These are phyloP conservation scores for Fraxinus floribunda DNA, from an alignment of 305 asterid species.

Conservation along the genomic window DNA sequence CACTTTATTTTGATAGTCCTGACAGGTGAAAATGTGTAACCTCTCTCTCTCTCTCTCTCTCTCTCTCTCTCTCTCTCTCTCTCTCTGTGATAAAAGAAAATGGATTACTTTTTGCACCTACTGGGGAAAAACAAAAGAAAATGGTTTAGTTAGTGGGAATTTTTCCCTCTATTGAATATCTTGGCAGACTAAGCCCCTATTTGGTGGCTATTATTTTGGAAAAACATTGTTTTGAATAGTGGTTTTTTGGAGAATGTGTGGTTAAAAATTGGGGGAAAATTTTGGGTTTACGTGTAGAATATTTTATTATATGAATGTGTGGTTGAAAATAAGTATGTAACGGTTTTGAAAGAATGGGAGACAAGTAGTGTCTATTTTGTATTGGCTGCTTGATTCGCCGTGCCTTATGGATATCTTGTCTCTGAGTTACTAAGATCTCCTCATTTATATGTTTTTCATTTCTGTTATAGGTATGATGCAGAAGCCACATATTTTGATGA, in stretches of 20 bases:
- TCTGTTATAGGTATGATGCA: conserved; percentile 40
- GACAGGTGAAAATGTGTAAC: neutral
- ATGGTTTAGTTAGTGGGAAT: neutral
- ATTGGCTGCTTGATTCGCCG: neutral
- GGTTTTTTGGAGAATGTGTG: neutral
- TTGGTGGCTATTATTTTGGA: neutral
- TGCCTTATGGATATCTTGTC: conserved; percentile 13
- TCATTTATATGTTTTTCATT: neutral
- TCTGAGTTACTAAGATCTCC: neutral
- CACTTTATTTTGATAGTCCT: conserved; percentile 11
- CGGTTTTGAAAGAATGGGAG: neutral
- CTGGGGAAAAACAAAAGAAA: neutral
- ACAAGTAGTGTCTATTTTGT: neutral
- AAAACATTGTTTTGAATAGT: neutral
- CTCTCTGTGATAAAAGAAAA: neutral
- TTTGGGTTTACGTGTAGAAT: neutral
- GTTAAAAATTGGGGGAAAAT: too few relatives aligned
- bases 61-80: too few relatives aligned
- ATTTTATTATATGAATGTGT: neutral
- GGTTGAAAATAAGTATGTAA: neutral
- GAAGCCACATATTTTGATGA: conserved; percentile 58
- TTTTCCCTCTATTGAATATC: neutral
- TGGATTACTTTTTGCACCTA: neutral
- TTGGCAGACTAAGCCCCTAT: neutral
- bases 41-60: neutral